Evolutionary conservation across 2,329 filamentous ascomycete genomes (phyloP).

Genomic region (Graphium sp.): DNA sequence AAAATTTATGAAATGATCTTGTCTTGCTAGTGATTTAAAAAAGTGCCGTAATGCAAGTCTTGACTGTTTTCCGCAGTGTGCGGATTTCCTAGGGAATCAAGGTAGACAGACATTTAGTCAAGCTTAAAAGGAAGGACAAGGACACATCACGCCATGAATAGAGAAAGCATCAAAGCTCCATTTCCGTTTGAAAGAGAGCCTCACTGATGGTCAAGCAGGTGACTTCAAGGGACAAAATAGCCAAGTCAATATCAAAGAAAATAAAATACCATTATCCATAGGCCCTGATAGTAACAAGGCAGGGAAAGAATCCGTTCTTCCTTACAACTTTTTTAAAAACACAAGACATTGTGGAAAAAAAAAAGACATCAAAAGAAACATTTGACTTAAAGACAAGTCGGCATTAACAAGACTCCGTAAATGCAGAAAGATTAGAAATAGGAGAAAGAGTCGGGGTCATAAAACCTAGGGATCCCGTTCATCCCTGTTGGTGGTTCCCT

Average conservation of each 20-base stretch:
- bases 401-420: not conserved
- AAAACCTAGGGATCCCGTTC: not conserved
- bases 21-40: too few species aligned
- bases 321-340: too few species aligned
- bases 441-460: not conserved
- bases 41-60: too few species aligned
- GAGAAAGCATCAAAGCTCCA: not conserved
- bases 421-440: not conserved
- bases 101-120: too few species aligned
- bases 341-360: too few species aligned
- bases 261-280: conserved; percentile 2
- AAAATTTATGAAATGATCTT: too few species aligned
- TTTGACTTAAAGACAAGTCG: not conserved
- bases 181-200: too few species aligned
- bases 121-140: not conserved
- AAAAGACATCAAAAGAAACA: conserved; percentile 2
- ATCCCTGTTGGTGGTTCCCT: too few species aligned
- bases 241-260: conserved; percentile 1
- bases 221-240: not conserved
- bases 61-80: too few species aligned
- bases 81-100: too few species aligned
- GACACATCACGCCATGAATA: not conserved
- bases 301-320: too few species aligned
- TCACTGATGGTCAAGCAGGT: conserved; percentile 1
- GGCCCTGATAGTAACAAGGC: too few species aligned